A percentile compares a stretch with the other conserved stretches of the same genome.
Conservation (phyloP, 2,329 filamentous ascomycete species). For the Zymoseptoria crescenta region DNA sequence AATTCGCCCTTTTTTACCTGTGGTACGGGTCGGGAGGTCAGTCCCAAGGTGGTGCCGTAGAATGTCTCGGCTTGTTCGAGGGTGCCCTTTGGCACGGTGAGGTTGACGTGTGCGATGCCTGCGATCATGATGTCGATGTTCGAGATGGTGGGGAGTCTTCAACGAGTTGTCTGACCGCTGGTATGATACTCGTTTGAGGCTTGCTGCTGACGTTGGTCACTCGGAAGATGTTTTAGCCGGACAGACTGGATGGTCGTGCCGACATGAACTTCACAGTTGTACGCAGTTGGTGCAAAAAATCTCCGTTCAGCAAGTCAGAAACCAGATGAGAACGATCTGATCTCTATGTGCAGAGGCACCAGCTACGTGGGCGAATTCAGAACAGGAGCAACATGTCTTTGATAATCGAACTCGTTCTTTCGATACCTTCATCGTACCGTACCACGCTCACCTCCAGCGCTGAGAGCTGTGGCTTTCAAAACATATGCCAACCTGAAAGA, state of each 20-base stretch:
- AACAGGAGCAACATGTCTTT: too few relatives aligned
- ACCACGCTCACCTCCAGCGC: too few relatives aligned
- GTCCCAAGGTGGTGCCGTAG: constrained; percentile 49
- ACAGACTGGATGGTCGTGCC: too few relatives aligned
- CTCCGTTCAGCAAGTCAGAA: too few relatives aligned
- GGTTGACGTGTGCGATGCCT: constrained; percentile 51
- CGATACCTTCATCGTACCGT: too few relatives aligned
- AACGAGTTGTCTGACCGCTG: not conserved
- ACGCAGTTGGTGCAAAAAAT: too few relatives aligned
- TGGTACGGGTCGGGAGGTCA: constrained; percentile 47
- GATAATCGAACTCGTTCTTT: too few relatives aligned
- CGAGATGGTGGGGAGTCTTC: not conserved
- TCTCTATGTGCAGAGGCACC: too few relatives aligned
- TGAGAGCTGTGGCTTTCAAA: too few relatives aligned
- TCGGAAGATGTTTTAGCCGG: not conserved
- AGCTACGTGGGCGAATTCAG: too few relatives aligned
- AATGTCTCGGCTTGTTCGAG: constrained; percentile 47
- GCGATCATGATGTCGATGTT: constrained; percentile 26
- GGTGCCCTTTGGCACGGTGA: constrained; percentile 49
- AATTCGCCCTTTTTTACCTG: constrained; percentile 43
- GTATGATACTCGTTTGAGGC: not conserved
- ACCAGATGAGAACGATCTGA: too few relatives aligned
- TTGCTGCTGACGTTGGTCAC: not conserved
- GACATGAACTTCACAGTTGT: not conserved
- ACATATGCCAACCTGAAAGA: too few relatives aligned